These are phyloP conservation scores for Hypoxylon sp. DNA, from an alignment of 2,329 filamentous ascomycete genomes.

Conservation along the genomic window DNA sequence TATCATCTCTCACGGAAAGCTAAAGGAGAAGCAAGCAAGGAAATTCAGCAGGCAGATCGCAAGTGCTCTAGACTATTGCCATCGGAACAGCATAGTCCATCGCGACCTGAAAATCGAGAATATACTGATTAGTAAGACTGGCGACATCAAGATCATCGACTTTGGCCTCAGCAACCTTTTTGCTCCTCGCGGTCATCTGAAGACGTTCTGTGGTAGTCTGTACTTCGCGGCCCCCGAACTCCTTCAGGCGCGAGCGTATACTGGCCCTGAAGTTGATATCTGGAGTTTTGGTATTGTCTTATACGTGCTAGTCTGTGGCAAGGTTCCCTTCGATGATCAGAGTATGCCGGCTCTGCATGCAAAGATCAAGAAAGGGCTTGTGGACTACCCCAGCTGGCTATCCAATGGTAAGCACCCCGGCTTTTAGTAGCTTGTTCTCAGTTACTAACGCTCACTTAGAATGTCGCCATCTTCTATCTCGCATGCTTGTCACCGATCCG, in stretches of 20 bases:
- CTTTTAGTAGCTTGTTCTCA: slow-evolving; percentile 9
- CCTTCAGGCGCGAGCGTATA: slow-evolving; percentile 92
- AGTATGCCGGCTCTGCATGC: slow-evolving; percentile 98
- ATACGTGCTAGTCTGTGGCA: slow-evolving; percentile 96
- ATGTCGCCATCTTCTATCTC: slow-evolving; percentile 90
- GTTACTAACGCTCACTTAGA: slow-evolving; percentile 69
- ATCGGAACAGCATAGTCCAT: slow-evolving; percentile 98
- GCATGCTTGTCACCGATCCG: slow-evolving; percentile 96
- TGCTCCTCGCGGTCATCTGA: slow-evolving; percentile 84
- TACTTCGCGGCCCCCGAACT: slow-evolving; percentile 98
- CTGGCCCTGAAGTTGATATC: slow-evolving; percentile 94
- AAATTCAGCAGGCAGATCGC: slow-evolving; percentile 98
- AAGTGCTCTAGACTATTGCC: slow-evolving; percentile 95
- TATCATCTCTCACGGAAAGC: slow-evolving; percentile 96
- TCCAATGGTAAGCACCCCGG: slow-evolving; percentile 76
- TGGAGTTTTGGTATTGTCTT: slow-evolving; percentile 99
- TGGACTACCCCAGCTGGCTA: slow-evolving; percentile 95
- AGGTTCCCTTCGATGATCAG: slow-evolving; percentile 98
- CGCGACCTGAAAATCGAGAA: slow-evolving; percentile 99
- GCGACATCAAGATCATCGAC: slow-evolving; percentile 99
- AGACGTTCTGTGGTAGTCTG: slow-evolving; percentile 96
- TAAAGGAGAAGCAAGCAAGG: slow-evolving; percentile 98
- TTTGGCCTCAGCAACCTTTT: slow-evolving; percentile 98
- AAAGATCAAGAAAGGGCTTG: slow-evolving; percentile 97
- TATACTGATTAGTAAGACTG: slow-evolving; percentile 98